phyloP scores from a whole-genome alignment of 2,329 filamentous ascomycete species.

The Clonostachys sp. region DNA sequence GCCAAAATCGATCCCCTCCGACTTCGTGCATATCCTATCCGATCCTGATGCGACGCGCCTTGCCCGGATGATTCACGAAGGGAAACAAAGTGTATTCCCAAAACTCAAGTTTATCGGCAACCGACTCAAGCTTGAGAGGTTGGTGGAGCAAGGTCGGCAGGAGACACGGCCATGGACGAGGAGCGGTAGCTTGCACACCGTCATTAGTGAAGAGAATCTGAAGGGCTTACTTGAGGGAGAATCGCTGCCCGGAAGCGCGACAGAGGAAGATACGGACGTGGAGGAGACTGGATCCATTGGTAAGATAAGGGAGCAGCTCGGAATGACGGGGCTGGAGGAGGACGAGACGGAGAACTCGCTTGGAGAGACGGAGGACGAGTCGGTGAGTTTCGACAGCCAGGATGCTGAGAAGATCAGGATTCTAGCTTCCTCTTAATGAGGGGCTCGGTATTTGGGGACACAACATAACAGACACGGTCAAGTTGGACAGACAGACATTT shows the following conservation, averaged over 20 bases:
- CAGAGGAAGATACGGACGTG: constrained; percentile 28
- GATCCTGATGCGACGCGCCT: constrained; percentile 75
- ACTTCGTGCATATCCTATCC: constrained; percentile 81
- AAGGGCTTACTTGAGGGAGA: constrained; percentile 37
- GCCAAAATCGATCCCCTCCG: constrained; percentile 74
- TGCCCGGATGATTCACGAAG: constrained; percentile 84
- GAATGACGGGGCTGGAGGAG: constrained; percentile 17
- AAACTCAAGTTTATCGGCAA: constrained; percentile 91
- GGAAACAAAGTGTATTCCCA: constrained; percentile 84
- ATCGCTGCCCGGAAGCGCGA: constrained; percentile 20
- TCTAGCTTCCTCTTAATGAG: too few species aligned
- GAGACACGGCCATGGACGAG: constrained; percentile 44
- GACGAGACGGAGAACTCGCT: constrained; percentile 7
- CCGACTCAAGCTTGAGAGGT: constrained; percentile 74
- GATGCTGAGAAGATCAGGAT: not conserved
- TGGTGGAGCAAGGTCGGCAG: constrained; percentile 54
- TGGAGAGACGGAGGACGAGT: too few species aligned
- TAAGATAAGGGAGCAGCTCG: constrained; percentile 6
- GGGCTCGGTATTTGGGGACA: too few species aligned
- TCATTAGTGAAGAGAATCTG: constrained; percentile 57
- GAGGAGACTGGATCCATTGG: constrained; percentile 14
- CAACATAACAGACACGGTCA: too few species aligned
- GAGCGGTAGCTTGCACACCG: constrained; percentile 52
- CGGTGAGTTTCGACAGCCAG: constrained; percentile 10
- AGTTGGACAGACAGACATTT: too few species aligned